Conservation (phyloP, 805 yeast species). For the Myxozyma udenii region DNA sequence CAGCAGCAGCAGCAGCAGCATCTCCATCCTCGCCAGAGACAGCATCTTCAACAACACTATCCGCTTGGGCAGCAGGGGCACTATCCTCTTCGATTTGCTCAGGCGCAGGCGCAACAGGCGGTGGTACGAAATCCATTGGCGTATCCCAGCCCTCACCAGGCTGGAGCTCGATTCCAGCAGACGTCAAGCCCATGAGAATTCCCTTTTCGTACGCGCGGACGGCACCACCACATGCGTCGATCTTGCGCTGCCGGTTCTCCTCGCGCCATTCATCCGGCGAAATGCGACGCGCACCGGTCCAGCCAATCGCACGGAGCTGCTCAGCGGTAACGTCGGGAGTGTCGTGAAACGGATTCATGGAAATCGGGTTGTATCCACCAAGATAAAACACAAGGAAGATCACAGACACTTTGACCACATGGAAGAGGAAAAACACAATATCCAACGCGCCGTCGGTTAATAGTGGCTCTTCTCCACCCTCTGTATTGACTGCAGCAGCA, state of each 20-base stretch:
- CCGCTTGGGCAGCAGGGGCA: constrained; percentile 91
- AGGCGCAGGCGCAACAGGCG: constrained; percentile 5
- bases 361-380: constrained; percentile 77
- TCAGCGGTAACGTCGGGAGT: constrained; percentile 47
- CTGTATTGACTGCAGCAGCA: constrained; percentile 44
- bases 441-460: constrained; percentile 16
- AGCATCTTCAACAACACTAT: constrained; percentile 14
- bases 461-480: constrained; percentile 28
- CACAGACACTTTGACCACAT: constrained; percentile 56
- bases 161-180: constrained; percentile 60
- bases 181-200: constrained; percentile 53
- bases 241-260: constrained; percentile 59
- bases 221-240: constrained; percentile 67
- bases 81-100: constrained; percentile 66
- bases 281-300: constrained; percentile 90
- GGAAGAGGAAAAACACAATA: constrained; percentile 63
- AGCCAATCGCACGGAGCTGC: constrained; percentile 65
- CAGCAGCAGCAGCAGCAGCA: constrained; percentile 1
- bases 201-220: constrained; percentile 76
- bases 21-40: constrained; percentile 9
- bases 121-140: constrained; percentile 26
- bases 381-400: constrained; percentile 58
- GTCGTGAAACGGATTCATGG: constrained; percentile 38
- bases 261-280: constrained; percentile 68
- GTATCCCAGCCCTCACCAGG: constrained; percentile 73